These are phyloP conservation scores for Cudoniella acicularis DNA, from an alignment of 495 filamentous ascomycete genomes.

Conservation along the genomic window DNA sequence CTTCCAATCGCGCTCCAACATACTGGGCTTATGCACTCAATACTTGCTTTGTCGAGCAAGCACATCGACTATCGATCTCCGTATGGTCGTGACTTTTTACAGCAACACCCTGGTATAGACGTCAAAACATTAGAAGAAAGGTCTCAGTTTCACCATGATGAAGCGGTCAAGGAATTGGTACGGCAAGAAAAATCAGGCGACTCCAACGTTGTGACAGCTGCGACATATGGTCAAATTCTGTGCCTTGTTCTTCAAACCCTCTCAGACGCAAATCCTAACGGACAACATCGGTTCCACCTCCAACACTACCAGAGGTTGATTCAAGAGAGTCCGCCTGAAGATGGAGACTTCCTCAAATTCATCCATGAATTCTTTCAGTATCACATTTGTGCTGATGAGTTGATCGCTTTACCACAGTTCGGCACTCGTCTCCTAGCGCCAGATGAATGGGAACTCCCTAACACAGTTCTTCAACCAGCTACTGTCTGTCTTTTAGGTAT, in stretches of 20 bases:
- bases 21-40: conserved; percentile 86
- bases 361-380: conserved; percentile 93
- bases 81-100: conserved; percentile 44
- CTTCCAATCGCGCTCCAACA: conserved; percentile 82
- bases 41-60: conserved; percentile 80
- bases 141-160: conserved; percentile 55
- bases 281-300: conserved; percentile 80
- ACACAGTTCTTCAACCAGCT: conserved; percentile 69
- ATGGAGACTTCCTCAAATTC: conserved; percentile 70
- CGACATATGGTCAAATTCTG: conserved; percentile 69
- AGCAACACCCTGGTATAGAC: conserved; percentile 36
- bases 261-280: conserved; percentile 70
- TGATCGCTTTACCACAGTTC: conserved; percentile 55
- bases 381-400: conserved; percentile 76
- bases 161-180: conserved; percentile 54
- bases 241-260: conserved; percentile 79
- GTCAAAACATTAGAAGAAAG: conserved; percentile 40
- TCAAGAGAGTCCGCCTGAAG: conserved; percentile 50
- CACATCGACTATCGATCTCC: conserved; percentile 61
- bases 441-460: conserved; percentile 58
- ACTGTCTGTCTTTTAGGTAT: conserved; percentile 77
- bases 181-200: conserved; percentile 33
- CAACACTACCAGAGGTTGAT: conserved; percentile 71
- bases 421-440: conserved; percentile 7
- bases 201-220: conserved; percentile 52